Percentiles rank a stretch among this genome's conserved stretches.
These are phyloP conservation scores for Dothidotthia symphoricarpi DNA, from an alignment of 2,329 filamentous ascomycete species.

Conservation along the genomic window DNA sequence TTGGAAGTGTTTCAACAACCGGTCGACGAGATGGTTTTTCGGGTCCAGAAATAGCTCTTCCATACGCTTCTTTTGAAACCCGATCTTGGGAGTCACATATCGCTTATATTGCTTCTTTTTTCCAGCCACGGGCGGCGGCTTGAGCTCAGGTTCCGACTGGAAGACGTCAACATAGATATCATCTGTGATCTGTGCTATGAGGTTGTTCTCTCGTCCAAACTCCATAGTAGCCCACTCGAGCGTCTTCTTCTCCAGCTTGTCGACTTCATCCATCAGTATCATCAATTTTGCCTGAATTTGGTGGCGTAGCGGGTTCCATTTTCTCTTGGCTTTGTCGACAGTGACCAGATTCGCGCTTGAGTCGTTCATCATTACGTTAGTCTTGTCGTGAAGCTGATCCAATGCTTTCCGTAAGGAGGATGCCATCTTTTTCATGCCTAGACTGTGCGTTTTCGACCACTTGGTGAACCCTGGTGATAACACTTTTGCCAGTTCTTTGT, in stretches of 20 bases:
- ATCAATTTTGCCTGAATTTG: constrained; percentile 7
- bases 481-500: constrained; percentile 13
- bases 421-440: constrained; percentile 2
- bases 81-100: constrained; percentile 10
- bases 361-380: constrained; percentile 3
- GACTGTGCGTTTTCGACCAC: constrained; percentile 9
- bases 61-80: constrained; percentile 14
- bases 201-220: constrained; percentile 10
- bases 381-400: constrained; percentile 3
- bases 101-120: constrained; percentile 8
- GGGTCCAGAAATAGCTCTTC: constrained; percentile 3
- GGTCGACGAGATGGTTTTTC: constrained; percentile 14
- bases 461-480: constrained; percentile 11
- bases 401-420: constrained; percentile 1
- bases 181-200: constrained; percentile 16
- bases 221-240: constrained; percentile 11
- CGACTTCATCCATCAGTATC: constrained; percentile 8
- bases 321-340: constrained; percentile 17
- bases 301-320: constrained; percentile 4
- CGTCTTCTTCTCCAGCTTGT: not conserved
- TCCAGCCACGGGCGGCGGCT: constrained; percentile 1
- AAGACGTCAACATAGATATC: constrained; percentile 14
- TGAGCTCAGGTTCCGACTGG: constrained; percentile 5
- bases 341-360: constrained; percentile 16
- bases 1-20: constrained; percentile 7